phyloP scores from a whole-genome alignment of 2,329 filamentous ascomycete species.

The Graphilbum sp. region DNA sequence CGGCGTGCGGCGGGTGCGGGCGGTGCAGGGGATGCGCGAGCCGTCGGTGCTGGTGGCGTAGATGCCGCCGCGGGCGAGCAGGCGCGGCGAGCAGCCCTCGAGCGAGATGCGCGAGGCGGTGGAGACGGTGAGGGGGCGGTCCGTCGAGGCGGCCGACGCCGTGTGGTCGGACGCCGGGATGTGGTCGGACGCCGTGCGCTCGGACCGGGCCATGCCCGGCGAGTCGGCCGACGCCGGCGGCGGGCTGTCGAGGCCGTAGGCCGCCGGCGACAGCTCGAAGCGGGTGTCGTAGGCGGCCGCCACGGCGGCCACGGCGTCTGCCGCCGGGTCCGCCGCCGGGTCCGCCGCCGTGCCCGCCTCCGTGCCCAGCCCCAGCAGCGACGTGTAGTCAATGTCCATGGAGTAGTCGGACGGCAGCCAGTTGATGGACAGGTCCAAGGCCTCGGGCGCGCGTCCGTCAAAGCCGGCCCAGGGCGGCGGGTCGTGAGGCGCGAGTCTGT shows the following conservation, averaged over 20 bases:
- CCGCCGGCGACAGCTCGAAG: too few relatives aligned
- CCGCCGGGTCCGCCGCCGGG: not conserved
- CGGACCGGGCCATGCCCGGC: too few relatives aligned
- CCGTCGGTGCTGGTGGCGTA: conserved; percentile 7
- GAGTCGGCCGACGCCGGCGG: too few relatives aligned
- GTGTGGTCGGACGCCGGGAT: too few relatives aligned
- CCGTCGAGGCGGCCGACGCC: too few relatives aligned
- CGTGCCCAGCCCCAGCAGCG: not conserved
- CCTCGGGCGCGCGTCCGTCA: not conserved
- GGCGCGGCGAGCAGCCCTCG: not conserved
- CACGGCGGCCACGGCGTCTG: too few relatives aligned
- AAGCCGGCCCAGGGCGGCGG: not conserved
- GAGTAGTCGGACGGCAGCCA: conserved; percentile 12
- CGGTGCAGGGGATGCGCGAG: conserved; percentile 5
- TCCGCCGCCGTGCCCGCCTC: not conserved
- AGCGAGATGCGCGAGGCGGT: not conserved
- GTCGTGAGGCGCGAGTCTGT: not conserved
- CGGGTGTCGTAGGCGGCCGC: too few relatives aligned
- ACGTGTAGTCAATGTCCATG: conserved; percentile 11
- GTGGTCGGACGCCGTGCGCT: too few relatives aligned
- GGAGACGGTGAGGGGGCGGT: not conserved
- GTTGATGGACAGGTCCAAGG: conserved; percentile 8
- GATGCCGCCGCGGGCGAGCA: conserved; percentile 1
- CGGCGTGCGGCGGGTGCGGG: not conserved
- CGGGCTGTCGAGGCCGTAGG: too few relatives aligned